phyloP scores from a whole-genome alignment of 169 alveolate genomes.

The Eimeria tenella region DNA sequence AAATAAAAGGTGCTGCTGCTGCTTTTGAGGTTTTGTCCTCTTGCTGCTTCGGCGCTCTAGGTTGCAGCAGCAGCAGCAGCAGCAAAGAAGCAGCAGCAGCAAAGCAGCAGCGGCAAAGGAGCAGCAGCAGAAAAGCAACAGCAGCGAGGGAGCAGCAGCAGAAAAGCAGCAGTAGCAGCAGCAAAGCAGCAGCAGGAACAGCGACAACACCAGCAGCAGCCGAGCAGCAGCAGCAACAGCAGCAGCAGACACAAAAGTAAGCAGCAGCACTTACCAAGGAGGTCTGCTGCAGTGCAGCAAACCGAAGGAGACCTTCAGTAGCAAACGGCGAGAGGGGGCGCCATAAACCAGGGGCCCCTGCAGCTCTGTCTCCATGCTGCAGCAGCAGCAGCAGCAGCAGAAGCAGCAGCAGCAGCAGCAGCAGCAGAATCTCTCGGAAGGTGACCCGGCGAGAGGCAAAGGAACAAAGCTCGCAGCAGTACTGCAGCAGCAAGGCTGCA shows the following conservation, averaged over 20 bases:
- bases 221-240: too few species aligned
- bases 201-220: too few species aligned
- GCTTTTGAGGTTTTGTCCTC: not conserved
- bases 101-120: too few species aligned
- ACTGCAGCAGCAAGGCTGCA: too few species aligned
- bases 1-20: not conserved
- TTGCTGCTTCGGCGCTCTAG: not conserved
- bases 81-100: not conserved
- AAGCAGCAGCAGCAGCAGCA: not conserved
- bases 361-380: not conserved
- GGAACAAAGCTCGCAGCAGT: too few species aligned
- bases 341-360: not conserved
- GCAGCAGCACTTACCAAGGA: not conserved
- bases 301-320: not conserved
- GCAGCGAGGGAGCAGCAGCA: too few species aligned
- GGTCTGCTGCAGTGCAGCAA: not conserved
- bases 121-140: too few species aligned
- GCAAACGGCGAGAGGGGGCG: not conserved
- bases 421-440: not conserved
- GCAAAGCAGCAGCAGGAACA: too few species aligned
- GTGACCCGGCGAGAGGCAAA: too few species aligned
- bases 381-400: conserved; percentile 4
- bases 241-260: not conserved
- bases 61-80: not conserved
- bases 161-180: too few species aligned